Evolutionary conservation across 495 filamentous ascomycete genomes (phyloP).

Genomic region (Extremus antarcticus): DNA sequence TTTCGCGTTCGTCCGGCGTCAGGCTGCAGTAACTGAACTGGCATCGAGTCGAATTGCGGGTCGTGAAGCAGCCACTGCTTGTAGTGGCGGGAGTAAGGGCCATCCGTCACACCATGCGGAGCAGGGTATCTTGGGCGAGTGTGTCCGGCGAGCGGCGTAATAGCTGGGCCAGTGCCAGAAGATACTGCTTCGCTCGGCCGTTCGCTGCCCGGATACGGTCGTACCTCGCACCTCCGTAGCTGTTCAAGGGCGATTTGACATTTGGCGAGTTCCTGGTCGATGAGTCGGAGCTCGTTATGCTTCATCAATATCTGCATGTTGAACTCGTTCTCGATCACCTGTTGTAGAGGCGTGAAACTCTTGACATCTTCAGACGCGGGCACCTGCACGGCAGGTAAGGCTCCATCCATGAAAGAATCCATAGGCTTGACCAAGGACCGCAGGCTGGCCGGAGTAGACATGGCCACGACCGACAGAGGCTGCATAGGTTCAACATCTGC

Average conservation of each 20-base stretch:
- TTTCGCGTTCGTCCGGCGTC: constrained; percentile 59
- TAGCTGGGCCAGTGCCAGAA: constrained; percentile 56
- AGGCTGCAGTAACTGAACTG: background rate
- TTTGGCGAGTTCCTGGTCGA: constrained; percentile 93
- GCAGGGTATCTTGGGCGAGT: constrained; percentile 57
- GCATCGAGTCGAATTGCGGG: constrained; percentile 60
- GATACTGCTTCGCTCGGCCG: constrained; percentile 55
- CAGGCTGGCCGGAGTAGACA: background rate
- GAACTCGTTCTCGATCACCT: constrained; percentile 74
- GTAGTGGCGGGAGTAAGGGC: constrained; percentile 89
- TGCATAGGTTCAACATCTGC: background rate
- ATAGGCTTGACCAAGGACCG: background rate
- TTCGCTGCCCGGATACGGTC: constrained; percentile 65
- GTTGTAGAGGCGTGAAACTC: constrained; percentile 38
- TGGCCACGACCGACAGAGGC: background rate
- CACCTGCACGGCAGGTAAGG: constrained; percentile 1
- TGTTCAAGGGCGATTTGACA: constrained; percentile 94
- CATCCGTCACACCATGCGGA: constrained; percentile 80
- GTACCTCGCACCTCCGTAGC: constrained; percentile 77
- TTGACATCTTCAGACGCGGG: constrained; percentile 13
- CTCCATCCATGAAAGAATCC: constrained; percentile 7
- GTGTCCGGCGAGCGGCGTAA: constrained; percentile 46
- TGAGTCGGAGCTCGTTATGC: constrained; percentile 83
- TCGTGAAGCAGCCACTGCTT: constrained; percentile 87
- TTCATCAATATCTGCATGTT: constrained; percentile 86